Conservation (phyloP, 129 eudicot genomes). For the Flaveria brownii region DNA sequence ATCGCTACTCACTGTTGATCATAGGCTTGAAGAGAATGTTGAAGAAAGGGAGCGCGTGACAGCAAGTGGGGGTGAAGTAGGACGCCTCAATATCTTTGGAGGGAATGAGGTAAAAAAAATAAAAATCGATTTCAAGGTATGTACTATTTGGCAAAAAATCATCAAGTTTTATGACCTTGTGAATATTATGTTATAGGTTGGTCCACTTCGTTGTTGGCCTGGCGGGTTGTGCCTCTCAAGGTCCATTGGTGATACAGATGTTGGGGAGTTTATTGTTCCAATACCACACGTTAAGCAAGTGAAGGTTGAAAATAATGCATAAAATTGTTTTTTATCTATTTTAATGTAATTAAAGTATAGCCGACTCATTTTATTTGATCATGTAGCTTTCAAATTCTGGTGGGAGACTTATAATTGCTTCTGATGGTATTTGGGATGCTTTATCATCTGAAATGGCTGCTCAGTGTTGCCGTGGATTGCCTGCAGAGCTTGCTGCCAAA, state of each 20-base stretch:
- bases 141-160: neutral
- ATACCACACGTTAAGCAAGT: conserved; percentile 98
- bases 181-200: conserved; percentile 50
- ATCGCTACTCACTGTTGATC: conserved; percentile 89
- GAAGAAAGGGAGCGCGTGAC: conserved; percentile 85
- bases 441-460: conserved; percentile 84
- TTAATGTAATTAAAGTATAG: neutral
- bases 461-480: conserved; percentile 89
- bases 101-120: conserved; percentile 63
- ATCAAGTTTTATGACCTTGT: conserved; percentile 2
- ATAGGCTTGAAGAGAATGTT: conserved; percentile 87
- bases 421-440: conserved; percentile 99
- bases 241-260: conserved; percentile 99
- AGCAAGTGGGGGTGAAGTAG: conserved; percentile 96
- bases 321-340: neutral
- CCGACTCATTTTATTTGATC: conserved; percentile 7
- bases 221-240: conserved; percentile 98
- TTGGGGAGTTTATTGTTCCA: conserved; percentile 96
- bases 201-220: conserved; percentile 99
- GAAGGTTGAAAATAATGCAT: conserved; percentile 46
- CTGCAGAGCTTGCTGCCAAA: conserved; percentile 97
- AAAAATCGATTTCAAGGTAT: neutral
- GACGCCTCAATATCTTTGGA: conserved; percentile 79
- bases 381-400: conserved; percentile 83
- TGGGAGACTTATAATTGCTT: conserved; percentile 96